Evolutionary conservation across 441 rosid species (phyloP).

Genomic region (Adansonia rubrostipa): DNA sequence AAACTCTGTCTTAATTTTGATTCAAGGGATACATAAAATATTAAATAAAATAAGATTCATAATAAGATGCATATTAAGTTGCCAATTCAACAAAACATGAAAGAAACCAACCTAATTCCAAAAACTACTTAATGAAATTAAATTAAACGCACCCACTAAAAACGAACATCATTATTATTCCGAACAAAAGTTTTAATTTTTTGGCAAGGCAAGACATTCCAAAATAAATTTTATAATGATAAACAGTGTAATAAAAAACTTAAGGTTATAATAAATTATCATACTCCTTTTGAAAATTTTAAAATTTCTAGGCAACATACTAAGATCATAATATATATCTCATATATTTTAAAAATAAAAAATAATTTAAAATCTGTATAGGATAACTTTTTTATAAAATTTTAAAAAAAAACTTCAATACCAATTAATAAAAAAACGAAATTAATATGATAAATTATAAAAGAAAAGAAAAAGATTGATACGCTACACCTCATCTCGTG

Average conservation of each 20-base stretch:
- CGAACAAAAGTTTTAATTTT: background rate
- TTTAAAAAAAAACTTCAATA: no score
- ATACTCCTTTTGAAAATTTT: no score
- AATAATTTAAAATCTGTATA: no score
- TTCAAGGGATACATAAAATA: background rate
- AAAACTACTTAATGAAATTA: constrained; percentile 27
- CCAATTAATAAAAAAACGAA: background rate
- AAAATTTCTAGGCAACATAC: no score
- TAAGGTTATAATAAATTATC: no score
- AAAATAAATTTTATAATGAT: background rate
- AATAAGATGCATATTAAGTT: no score
- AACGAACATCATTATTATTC: background rate
- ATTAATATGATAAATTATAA: background rate
- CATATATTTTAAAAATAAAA: no score
- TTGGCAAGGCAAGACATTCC: background rate
- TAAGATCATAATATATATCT: no score
- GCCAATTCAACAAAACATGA: constrained; percentile 14
- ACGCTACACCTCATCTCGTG: background rate
- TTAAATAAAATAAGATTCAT: background rate
- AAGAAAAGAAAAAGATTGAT: background rate
- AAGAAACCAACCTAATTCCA: constrained; percentile 1
- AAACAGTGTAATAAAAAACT: background rate
- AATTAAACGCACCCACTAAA: background rate
- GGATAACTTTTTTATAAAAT: no score
- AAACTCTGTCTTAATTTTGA: background rate